Conservation (phyloP, 768 basidiomycete species). For the Phylloporus rhodoxanthus region DNA sequence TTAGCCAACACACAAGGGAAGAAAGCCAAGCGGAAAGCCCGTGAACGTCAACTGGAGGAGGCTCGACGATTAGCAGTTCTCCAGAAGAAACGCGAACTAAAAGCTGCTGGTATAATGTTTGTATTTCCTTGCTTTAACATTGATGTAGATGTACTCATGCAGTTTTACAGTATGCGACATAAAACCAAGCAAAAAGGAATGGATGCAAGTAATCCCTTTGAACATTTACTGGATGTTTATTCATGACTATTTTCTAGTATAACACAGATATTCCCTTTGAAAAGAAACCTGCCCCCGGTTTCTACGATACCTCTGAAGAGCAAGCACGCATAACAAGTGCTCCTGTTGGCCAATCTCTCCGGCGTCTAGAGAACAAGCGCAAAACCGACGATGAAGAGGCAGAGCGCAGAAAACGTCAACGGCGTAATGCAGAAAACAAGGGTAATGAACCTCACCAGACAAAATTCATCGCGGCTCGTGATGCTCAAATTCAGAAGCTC, state of each 20-base stretch:
- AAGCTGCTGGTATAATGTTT: slow-evolving; percentile 95
- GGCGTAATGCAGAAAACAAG: slow-evolving; percentile 56
- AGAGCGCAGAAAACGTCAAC: slow-evolving; percentile 85
- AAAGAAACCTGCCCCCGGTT: slow-evolving; percentile 91
- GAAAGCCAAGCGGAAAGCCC: slow-evolving; percentile 97
- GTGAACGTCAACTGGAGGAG: slow-evolving; percentile 95
- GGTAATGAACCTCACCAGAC: slow-evolving; percentile 73
- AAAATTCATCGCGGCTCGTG: slow-evolving; percentile 94
- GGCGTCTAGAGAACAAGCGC: slow-evolving; percentile 92
- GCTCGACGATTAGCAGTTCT: slow-evolving; percentile 89
- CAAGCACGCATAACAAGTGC: slow-evolving; percentile 81
- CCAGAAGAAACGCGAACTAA: slow-evolving; percentile 96
- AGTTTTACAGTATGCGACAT: slow-evolving; percentile 64
- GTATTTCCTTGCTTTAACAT: slow-evolving; percentile 24
- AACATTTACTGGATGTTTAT: background rate
- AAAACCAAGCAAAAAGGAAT: slow-evolving; percentile 96
- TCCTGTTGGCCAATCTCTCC: slow-evolving; percentile 84
- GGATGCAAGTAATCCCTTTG: slow-evolving; percentile 58
- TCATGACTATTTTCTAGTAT: slow-evolving; percentile 49
- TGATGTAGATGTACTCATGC: slow-evolving; percentile 1
- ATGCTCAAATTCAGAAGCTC: slow-evolving; percentile 95
- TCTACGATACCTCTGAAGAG: slow-evolving; percentile 95
- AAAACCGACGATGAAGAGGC: slow-evolving; percentile 92
- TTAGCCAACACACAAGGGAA: slow-evolving; percentile 99
- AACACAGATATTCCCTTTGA: slow-evolving; percentile 99